Percentiles rank a stretch among this genome's conserved stretches.
phyloP scores from a whole-genome alignment of 768 basidiomycete genomes.

The Podaxis pistillaris region DNA sequence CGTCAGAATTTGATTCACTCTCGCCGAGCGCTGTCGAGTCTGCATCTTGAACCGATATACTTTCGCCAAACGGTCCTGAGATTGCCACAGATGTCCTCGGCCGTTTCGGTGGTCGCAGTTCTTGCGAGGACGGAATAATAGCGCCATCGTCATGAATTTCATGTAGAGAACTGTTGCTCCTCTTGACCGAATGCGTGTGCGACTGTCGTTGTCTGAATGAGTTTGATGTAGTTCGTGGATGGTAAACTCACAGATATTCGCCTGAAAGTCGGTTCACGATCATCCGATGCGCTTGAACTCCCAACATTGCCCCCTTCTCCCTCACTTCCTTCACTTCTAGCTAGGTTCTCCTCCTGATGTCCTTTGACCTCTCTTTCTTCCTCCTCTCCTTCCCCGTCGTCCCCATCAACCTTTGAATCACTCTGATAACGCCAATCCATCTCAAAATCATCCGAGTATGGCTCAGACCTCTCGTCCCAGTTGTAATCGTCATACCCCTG shows the following conservation, averaged over 20 bases:
- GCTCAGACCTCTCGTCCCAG: not conserved
- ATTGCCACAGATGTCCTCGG: not conserved
- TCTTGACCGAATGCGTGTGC: too few species aligned
- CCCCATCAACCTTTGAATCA: not conserved
- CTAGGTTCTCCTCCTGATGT: not conserved
- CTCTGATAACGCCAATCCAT: not conserved
- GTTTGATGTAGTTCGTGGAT: not conserved
- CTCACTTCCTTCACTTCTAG: not conserved
- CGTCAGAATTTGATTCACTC: not conserved
- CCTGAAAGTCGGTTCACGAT: not conserved
- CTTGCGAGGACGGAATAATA: not conserved
- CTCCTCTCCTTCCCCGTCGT: not conserved
- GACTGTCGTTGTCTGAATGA: too few species aligned
- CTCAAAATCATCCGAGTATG: not conserved
- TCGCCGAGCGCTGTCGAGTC: not conserved
- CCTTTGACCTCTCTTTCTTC: not conserved
- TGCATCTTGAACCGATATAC: not conserved
- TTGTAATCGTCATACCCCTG: not conserved
- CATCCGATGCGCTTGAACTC: not conserved
- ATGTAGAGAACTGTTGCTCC: too few species aligned
- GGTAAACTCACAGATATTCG: not conserved
- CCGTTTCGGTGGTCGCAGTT: not conserved
- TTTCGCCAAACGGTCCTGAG: not conserved
- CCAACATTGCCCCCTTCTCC: not conserved
- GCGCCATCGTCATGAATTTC: not conserved